These are phyloP conservation scores for Pseudognaphalium luteoalbum DNA, from an alignment of 129 eudicot genomes.

Conservation along the genomic window DNA sequence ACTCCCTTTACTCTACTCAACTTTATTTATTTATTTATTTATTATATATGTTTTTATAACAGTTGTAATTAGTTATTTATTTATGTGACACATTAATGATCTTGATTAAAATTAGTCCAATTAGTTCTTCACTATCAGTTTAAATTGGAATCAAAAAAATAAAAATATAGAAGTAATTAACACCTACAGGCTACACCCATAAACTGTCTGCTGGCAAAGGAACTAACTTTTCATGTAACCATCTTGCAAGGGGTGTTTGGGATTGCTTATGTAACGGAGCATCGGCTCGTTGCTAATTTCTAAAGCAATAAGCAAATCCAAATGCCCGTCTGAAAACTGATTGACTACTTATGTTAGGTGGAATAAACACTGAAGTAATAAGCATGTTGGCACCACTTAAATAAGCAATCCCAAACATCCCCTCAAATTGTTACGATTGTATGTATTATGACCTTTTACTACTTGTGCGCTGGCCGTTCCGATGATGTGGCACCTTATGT, in stretches of 20 bases:
- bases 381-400: background rate
- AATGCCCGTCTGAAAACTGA: background rate
- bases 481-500: background rate
- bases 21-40: background rate
- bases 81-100: background rate
- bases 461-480: background rate
- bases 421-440: background rate
- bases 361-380: background rate
- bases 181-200: background rate
- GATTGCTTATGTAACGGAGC: background rate
- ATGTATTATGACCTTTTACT: background rate
- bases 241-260: background rate
- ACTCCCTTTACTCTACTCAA: background rate
- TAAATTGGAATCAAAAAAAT: background rate
- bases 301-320: background rate
- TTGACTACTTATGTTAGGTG: background rate
- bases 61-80: background rate
- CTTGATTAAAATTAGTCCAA: background rate
- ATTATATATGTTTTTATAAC: background rate
- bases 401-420: background rate
- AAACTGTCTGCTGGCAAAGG: too few species aligned
- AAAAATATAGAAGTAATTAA: too few species aligned
- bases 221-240: too few species aligned
- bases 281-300: background rate
- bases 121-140: background rate